Percentiles rank a stretch among this genome's conserved stretches.
These are phyloP conservation scores for Fusarium sp. DNA, from an alignment of 2,329 filamentous ascomycete species.

Conservation along the genomic window DNA sequence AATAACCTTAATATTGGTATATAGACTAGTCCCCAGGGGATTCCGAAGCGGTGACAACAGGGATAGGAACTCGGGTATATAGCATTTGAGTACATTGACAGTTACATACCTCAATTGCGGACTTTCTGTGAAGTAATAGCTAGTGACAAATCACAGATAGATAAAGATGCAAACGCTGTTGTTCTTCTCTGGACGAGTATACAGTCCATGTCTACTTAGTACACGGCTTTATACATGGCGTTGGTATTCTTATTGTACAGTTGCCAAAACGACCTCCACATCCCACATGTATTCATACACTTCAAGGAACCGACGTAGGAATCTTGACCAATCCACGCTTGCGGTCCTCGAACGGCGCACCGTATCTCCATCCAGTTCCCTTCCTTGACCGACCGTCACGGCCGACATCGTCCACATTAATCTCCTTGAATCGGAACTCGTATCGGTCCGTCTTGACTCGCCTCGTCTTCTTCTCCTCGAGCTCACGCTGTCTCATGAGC, in stretches of 20 bases:
- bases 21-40: not conserved
- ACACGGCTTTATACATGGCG: constrained; percentile 44
- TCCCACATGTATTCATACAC: constrained; percentile 41
- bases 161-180: constrained; percentile 26
- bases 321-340: constrained; percentile 77
- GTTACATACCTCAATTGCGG: not conserved
- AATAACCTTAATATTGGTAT: not conserved
- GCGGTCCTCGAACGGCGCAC: constrained; percentile 73
- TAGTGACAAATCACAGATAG: not conserved
- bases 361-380: constrained; percentile 75
- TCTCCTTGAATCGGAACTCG: constrained; percentile 75
- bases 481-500: constrained; percentile 53
- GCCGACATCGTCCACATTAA: constrained; percentile 71
- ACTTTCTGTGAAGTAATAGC: not conserved
- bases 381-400: constrained; percentile 65
- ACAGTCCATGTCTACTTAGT: constrained; percentile 39
- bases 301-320: constrained; percentile 72
- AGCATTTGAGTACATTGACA: not conserved
- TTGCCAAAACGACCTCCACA: constrained; percentile 31
- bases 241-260: constrained; percentile 50
- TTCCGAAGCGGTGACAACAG: not conserved
- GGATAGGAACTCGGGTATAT: not conserved
- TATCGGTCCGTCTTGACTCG: constrained; percentile 67
- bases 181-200: constrained; percentile 19
- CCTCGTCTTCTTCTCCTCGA: constrained; percentile 59